These are phyloP conservation scores for Trichophyton mentagrophytes DNA, from an alignment of 2,329 filamentous ascomycete genomes.

Conservation along the genomic window DNA sequence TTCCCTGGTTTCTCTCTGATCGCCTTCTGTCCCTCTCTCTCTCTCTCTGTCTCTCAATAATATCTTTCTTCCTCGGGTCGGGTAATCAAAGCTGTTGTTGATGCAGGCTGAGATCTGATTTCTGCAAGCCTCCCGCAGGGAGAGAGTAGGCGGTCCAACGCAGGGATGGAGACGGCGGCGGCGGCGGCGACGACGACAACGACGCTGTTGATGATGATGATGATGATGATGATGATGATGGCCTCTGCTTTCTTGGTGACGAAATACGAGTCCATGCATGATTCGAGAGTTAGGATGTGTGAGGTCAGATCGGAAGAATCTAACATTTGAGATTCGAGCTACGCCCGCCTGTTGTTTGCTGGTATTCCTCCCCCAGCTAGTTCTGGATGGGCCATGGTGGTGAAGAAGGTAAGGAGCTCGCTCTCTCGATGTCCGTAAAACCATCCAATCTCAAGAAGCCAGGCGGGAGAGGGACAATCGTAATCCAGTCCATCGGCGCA, in stretches of 20 bases:
- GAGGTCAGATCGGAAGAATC: not conserved
- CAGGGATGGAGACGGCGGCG: not conserved
- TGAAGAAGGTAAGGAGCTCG: not conserved
- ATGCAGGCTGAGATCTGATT: not conserved
- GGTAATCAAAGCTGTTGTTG: slow-evolving; percentile 2
- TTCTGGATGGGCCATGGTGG: not conserved
- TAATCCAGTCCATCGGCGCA: slow-evolving; percentile 3
- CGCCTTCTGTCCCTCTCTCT: too few relatives aligned
- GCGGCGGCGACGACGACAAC: too few relatives aligned
- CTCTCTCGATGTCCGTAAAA: not conserved
- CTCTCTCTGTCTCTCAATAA: too few relatives aligned
- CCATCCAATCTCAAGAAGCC: not conserved
- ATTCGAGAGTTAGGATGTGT: not conserved
- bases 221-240: too few relatives aligned
- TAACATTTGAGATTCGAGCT: not conserved
- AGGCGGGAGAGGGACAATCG: not conserved
- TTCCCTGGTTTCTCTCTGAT: too few relatives aligned
- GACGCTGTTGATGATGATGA: too few relatives aligned
- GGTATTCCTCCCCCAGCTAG: not conserved
- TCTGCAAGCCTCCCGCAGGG: slow-evolving; percentile 3
- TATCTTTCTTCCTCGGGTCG: not conserved
- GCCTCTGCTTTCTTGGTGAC: not conserved
- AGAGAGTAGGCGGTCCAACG: not conserved
- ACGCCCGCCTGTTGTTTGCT: not conserved
- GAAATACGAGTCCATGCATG: not conserved